phyloP scores from a whole-genome alignment of 148 eudicot genomes.

The Camellia sinensis region DNA sequence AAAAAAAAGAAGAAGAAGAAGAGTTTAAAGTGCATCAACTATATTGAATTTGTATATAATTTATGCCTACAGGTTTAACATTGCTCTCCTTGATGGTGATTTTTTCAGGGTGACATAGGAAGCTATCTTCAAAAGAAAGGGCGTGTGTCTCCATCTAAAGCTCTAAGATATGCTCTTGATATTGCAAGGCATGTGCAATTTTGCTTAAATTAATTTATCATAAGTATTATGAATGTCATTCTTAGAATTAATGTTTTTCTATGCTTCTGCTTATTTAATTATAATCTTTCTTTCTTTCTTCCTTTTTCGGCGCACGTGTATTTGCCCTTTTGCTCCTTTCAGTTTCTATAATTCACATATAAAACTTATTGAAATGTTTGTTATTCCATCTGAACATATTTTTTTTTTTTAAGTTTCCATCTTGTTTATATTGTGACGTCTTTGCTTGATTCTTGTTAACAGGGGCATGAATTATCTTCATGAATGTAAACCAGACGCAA shows the following conservation, averaged over 20 bases:
- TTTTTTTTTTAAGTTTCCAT: neutral
- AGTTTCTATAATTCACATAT: neutral
- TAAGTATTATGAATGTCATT: neutral
- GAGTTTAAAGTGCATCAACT: neutral
- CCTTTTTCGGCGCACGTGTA: neutral
- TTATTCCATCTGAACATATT: neutral
- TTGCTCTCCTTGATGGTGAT: conserved; percentile 1
- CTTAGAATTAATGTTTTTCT: neutral
- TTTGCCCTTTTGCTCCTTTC: neutral
- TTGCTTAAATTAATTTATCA: neutral
- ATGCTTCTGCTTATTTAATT: neutral
- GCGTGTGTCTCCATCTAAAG: conserved; percentile 74
- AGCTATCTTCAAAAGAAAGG: conserved; percentile 84
- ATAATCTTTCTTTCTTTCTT: neutral
- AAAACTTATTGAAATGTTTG: neutral
- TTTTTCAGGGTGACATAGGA: conserved; percentile 83
- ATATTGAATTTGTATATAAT: neutral
- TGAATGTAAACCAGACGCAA: conserved; percentile 89
- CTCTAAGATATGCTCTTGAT: conserved; percentile 87
- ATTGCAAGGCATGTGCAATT: conserved; percentile 69
- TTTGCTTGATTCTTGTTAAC: conserved; percentile 23
- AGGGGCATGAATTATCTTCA: conserved; percentile 98
- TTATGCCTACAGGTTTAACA: neutral
- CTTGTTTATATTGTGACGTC: conserved; percentile 14
- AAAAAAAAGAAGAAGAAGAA: too few species aligned